Evolutionary conservation across 1,284 basidiomycete species (phyloP).

Genomic region (Marasmius tenuissimus): DNA sequence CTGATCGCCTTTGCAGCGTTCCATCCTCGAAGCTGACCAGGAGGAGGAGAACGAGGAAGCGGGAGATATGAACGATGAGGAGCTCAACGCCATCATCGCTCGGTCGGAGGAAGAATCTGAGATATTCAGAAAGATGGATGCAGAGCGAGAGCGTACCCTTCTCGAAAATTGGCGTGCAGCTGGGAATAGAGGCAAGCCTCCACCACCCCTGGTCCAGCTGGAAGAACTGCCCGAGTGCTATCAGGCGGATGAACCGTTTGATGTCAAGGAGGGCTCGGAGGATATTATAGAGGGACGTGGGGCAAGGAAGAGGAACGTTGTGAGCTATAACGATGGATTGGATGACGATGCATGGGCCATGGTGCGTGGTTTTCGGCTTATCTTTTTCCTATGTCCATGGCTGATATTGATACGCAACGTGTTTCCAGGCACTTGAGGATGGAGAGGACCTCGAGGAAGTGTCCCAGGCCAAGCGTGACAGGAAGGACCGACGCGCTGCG

Average conservation of each 20-base stretch:
- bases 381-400: background rate
- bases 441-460: slow-evolving; percentile 85
- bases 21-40: slow-evolving; percentile 85
- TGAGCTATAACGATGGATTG: slow-evolving; percentile 94
- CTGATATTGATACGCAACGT: slow-evolving; percentile 4
- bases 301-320: slow-evolving; percentile 79
- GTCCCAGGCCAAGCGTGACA: slow-evolving; percentile 59
- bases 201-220: slow-evolving; percentile 80
- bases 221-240: slow-evolving; percentile 95
- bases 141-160: slow-evolving; percentile 75
- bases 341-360: slow-evolving; percentile 93
- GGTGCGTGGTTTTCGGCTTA: slow-evolving; percentile 37
- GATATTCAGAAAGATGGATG: slow-evolving; percentile 86
- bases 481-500: slow-evolving; percentile 57
- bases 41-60: slow-evolving; percentile 93
- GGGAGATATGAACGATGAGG: slow-evolving; percentile 96
- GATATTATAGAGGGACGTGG: slow-evolving; percentile 81
- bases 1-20: slow-evolving; percentile 51
- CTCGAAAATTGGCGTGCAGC: slow-evolving; percentile 71
- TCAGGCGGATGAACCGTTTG: slow-evolving; percentile 80
- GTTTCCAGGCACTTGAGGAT: slow-evolving; percentile 74
- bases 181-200: slow-evolving; percentile 81
- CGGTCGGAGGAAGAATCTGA: slow-evolving; percentile 80
- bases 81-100: slow-evolving; percentile 92
- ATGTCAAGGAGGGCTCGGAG: slow-evolving; percentile 57